Evolutionary conservation across 352 stramenopile genomes (phyloP), one percentile per base, ranked within the genome.

Genomic region (Detonula confervacea): DNA sequence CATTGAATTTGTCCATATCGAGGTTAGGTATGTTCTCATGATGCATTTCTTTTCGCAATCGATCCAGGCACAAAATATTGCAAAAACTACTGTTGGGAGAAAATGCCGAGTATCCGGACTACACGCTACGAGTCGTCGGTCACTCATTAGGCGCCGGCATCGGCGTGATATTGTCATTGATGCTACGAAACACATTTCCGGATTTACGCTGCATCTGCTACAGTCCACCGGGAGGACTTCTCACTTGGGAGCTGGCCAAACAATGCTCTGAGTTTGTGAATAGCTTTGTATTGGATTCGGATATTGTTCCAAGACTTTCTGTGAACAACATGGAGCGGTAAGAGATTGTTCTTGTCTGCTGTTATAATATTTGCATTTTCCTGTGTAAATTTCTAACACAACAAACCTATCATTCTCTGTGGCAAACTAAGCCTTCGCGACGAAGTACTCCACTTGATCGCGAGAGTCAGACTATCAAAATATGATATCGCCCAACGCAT

Each of bases 381-480:
- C n/a, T n/a, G n/a, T n/a, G n/a, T n/a, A n/a, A n/a, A n/a, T n/a
- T n/a, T n/a, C n/a, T n/a, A n/a, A n/a, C n/a, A n/a, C n/a, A n/a
- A n/a, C n/a, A n/a, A n/a, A n/a, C n/a, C n/a, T n/a, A n/a, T n/a
- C n/a, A n/a, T n/a, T n/a, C n/a, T n/a, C n/a, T n/a, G n/a, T n/a
- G n/a, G n/a, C n/a, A n/a, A n/a, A n/a, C n/a, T n/a, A n/a, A 80
- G 71, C 22, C 63, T 95, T n/a, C 69, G 90, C n/a, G 77, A 93
- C 61, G 90, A 96, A 80, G 82, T 92, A 5, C 80, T 95, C n/a
- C 82, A 91, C 54, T 52, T 94, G 22, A 88, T 95, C 59, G 82
- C 81, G 33, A 75, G 89, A 4, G 83, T 93, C 29, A 94, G 93
- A 54, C 77, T 95, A 35, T 91, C 91, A n/a, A 96, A 96, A 70